Percentiles rank a stretch among this genome's conserved stretches.
Conservation (phyloP, 2,329 filamentous ascomycete species). For the Fusarium xyrophilum region DNA sequence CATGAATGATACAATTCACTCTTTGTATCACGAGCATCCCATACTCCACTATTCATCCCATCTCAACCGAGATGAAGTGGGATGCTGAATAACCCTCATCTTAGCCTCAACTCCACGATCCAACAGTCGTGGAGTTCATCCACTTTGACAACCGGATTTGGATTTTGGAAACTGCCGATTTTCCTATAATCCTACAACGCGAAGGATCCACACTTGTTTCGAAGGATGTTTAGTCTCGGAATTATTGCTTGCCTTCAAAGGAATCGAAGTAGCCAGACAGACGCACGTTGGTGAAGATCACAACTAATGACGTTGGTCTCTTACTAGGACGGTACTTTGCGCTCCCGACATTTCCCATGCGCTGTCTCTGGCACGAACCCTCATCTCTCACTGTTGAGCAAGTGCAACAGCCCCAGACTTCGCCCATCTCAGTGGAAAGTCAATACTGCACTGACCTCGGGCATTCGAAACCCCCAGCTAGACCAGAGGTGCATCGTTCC, state of each 20-base stretch:
- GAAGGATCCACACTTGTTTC: background rate
- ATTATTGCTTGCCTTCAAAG: background rate
- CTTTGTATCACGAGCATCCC: background rate
- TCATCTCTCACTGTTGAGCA: background rate
- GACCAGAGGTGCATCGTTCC: background rate
- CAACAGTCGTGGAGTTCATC: background rate
- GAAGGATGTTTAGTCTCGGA: background rate
- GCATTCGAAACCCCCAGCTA: background rate
- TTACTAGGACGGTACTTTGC: background rate
- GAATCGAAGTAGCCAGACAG: background rate
- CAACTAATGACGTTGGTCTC: background rate
- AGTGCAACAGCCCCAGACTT: background rate
- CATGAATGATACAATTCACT: background rate
- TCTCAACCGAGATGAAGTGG: background rate
- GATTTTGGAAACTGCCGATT: background rate
- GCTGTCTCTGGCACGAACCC: background rate
- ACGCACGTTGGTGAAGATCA: background rate
- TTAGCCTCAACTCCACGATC: background rate
- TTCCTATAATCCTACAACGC: background rate
- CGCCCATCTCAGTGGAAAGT: background rate
- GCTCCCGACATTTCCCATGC: slow-evolving; percentile 6
- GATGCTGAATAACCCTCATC: slow-evolving; percentile 5
- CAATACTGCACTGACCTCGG: background rate
- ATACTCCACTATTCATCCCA: slow-evolving; percentile 2
- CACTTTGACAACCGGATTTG: background rate